Conservation (phyloP, 1,284 basidiomycete genomes). For the Trametes pubescens region DNA sequence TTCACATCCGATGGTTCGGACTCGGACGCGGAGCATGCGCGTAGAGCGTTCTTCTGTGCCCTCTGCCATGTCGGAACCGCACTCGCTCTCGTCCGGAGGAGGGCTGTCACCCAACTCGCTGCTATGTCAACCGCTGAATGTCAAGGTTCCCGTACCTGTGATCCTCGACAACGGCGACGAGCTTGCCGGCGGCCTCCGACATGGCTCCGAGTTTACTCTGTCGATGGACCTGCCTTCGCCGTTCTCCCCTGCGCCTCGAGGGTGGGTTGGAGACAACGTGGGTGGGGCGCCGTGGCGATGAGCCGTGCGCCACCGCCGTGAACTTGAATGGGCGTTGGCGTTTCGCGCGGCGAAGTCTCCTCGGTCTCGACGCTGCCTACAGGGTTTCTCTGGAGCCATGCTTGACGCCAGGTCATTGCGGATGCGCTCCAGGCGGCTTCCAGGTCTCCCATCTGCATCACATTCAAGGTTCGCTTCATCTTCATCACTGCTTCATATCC, state of each 20-base stretch:
- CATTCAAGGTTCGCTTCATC: slow-evolving; percentile 5
- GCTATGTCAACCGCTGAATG: slow-evolving; percentile 36
- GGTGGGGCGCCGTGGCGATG: slow-evolving; percentile 9
- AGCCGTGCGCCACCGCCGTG: neutral
- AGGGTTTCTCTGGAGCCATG: neutral
- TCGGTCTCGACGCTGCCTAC: neutral
- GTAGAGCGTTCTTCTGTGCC: slow-evolving; percentile 25
- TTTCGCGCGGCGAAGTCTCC: neutral
- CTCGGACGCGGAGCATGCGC: slow-evolving; percentile 42
- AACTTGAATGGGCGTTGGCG: neutral
- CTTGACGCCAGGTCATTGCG: slow-evolving; percentile 17
- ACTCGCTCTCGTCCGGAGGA: slow-evolving; percentile 11
- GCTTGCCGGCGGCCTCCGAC: slow-evolving; percentile 25
- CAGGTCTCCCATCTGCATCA: neutral
- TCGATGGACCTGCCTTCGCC: slow-evolving; percentile 39
- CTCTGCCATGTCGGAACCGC: slow-evolving; percentile 6
- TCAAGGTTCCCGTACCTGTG: slow-evolving; percentile 32
- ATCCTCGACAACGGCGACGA: slow-evolving; percentile 32
- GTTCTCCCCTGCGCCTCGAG: slow-evolving; percentile 18
- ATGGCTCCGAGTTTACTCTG: slow-evolving; percentile 38
- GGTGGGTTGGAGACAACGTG: slow-evolving; percentile 21
- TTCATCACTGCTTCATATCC: slow-evolving; percentile 10
- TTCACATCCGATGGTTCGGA: slow-evolving; percentile 38
- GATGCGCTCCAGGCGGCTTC: slow-evolving; percentile 2
- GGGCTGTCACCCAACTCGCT: slow-evolving; percentile 30